A percentile compares a stretch with the other conserved stretches of the same genome.
phyloP scores from a whole-genome alignment of 176 grass and related monocot species.

The Cocos nucifera region DNA sequence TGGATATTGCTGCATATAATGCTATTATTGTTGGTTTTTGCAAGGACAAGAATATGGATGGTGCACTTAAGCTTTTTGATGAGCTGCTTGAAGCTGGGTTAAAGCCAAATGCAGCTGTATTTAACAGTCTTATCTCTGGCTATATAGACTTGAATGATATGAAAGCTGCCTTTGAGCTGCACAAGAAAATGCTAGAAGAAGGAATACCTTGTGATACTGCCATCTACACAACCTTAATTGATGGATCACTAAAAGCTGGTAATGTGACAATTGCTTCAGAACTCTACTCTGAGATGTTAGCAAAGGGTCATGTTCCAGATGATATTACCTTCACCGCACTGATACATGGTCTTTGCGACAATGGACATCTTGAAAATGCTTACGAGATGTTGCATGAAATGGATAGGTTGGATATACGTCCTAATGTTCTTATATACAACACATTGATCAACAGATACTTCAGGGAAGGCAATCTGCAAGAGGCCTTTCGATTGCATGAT shows the following conservation, averaged over 20 bases:
- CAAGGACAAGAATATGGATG: conserved; percentile 60
- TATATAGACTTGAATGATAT: conserved; percentile 67
- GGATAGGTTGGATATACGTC: conserved; percentile 39
- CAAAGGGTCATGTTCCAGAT: conserved; percentile 59
- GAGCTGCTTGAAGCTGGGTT: conserved; percentile 57
- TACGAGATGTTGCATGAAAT: conserved; percentile 65
- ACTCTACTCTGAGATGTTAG: conserved; percentile 64
- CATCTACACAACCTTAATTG: conserved; percentile 75
- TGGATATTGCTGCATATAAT: conserved; percentile 44
- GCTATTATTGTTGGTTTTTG: conserved; percentile 51
- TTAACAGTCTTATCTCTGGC: conserved; percentile 69
- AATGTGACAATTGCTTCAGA: conserved; percentile 49
- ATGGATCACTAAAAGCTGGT: conserved; percentile 64
- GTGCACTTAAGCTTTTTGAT: conserved; percentile 46
- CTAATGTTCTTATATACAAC: conserved; percentile 65
- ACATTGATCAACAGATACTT: conserved; percentile 69
- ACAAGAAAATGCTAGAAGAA: conserved; percentile 46
- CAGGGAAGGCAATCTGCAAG: conserved; percentile 51
- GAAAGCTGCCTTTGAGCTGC: conserved; percentile 41
- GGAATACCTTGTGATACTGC: conserved; percentile 49
- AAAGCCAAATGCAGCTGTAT: conserved; percentile 37
- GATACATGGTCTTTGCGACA: conserved; percentile 57
- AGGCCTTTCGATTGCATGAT: conserved; percentile 72
- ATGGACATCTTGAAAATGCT: conserved; percentile 60
- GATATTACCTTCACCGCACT: conserved; percentile 55